Percentiles rank a stretch among this genome's conserved stretches.
These are phyloP conservation scores for Cardamine resedifolia DNA, from an alignment of 345 rosid species.

Conservation along the genomic window DNA sequence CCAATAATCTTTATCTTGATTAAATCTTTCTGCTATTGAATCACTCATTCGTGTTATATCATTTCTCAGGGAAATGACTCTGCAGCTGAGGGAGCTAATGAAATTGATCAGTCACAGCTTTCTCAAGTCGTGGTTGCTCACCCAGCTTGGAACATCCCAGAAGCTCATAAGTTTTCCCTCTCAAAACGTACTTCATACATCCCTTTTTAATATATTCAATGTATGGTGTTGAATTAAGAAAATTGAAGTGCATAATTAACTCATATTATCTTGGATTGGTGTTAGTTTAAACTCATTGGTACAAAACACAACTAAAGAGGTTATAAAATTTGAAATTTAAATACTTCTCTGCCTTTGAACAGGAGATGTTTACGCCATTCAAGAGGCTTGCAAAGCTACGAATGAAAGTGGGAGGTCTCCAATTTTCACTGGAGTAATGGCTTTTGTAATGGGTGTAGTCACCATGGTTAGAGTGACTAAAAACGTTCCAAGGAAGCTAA, in stretches of 20 bases:
- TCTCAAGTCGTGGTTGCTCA: constrained; percentile 25
- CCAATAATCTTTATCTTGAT: not conserved
- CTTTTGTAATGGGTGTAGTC: constrained; percentile 65
- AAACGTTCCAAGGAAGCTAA: constrained; percentile 60
- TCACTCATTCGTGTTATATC: not conserved
- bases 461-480: constrained; percentile 69
- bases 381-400: constrained; percentile 41
- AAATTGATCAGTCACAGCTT: constrained; percentile 34
- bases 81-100: constrained; percentile 29
- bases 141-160: constrained; percentile 40
- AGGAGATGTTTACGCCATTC: constrained; percentile 39
- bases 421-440: constrained; percentile 66
- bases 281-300: not conserved
- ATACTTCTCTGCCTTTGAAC: constrained; percentile 18
- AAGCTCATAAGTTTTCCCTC: constrained; percentile 35
- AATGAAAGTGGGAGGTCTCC: constrained; percentile 47
- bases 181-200: constrained; percentile 40
- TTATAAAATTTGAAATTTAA: not conserved
- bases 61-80: constrained; percentile 42
- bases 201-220: not conserved
- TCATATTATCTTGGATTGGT: too few relatives aligned
- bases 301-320: not conserved
- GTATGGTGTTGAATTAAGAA: not conserved
- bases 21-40: not conserved
- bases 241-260: too few relatives aligned